Percentiles rank a stretch among this genome's conserved stretches.
phyloP scores from a whole-genome alignment of 495 filamentous ascomycete species.

The Podospora pseudocomata region DNA sequence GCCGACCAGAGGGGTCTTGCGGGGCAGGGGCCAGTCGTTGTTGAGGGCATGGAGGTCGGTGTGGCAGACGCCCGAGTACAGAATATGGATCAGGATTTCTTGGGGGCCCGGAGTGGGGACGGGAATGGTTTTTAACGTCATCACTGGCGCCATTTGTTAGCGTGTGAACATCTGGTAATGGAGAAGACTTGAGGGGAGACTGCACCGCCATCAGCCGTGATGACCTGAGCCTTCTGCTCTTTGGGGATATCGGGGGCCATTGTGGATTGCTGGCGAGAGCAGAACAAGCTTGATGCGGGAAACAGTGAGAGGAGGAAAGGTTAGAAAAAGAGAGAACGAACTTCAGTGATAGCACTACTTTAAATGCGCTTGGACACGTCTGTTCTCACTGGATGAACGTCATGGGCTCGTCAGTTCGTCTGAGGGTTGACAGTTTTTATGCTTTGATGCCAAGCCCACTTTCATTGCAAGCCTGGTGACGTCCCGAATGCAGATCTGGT shows the following conservation, averaged over 20 bases:
- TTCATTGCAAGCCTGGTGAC: background rate
- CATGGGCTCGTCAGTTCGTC: slow-evolving; percentile 6
- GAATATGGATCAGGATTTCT: slow-evolving; percentile 82
- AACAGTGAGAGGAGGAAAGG: background rate
- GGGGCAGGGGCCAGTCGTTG: slow-evolving; percentile 76
- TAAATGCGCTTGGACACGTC: background rate
- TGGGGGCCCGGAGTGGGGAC: slow-evolving; percentile 72
- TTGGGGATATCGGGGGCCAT: slow-evolving; percentile 50
- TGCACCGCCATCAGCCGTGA: slow-evolving; percentile 66
- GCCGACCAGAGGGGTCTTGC: slow-evolving; percentile 77
- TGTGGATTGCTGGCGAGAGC: background rate
- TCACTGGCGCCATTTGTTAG: slow-evolving; percentile 41
- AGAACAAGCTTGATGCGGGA: no score
- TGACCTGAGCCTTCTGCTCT: slow-evolving; percentile 79
- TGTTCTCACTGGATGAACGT: slow-evolving; percentile 5
- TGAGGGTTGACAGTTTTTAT: background rate
- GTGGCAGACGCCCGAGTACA: slow-evolving; percentile 88
- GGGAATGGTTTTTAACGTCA: slow-evolving; percentile 67
- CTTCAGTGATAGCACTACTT: background rate
- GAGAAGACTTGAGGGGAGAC: background rate
- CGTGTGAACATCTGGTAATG: no score
- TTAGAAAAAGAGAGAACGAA: background rate
- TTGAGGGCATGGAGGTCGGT: slow-evolving; percentile 79
- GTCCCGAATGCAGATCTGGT: background rate
- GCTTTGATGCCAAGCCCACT: background rate